Base-by-base conservation (phyloP, 2,329 filamentous ascomycete species). In the Fusarium continuum region DNA sequence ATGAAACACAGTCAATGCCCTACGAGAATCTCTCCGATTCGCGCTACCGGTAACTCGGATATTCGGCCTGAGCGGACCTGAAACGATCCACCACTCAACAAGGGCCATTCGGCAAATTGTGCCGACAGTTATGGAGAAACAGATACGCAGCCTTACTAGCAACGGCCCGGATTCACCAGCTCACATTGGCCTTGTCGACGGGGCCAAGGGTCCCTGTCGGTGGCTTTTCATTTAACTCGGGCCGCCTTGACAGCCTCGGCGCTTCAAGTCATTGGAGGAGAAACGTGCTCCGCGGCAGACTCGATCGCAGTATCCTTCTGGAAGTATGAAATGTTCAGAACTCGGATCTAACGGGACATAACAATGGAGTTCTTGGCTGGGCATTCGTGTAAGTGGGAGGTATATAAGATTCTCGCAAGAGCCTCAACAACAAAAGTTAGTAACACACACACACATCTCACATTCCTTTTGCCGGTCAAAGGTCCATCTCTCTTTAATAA, bases 401-500 rank as follows among this genome's bases (percentile, higher is more conserved):
- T 46, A 50, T 62, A 65, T 65, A 65, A 57, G 36, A 25, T 20
- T 40, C 7, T 49, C 3, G 23, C 4, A 2, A 28, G 36, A 20
- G 20, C 10, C 9, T 10, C 16, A n/a, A 3, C 13, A 14, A 5
- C 3, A 8, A 0, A 14, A 5, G 2, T 13, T 4, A 39, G 8
- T 6, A 22, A 5, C 11, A 23, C 9, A 36, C 19, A 39, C 19
- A 22, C 32, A 31, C n/a, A 39, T 34, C n/a, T n/a, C 13, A 39
- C 52, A 63, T 58, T 53, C 46, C 49, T 57, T 63, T 64, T 66
- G 62, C 62, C 22, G 62, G 62, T 10, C 61, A 65, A 66, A 43
- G 45, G 48, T 43, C 29, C 34, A 22, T 13, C 17, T 35, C 23
- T 60, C 46, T 20, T 28, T 34, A 40, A 43, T 41, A 25, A 14